A percentile compares a stretch with the other conserved stretches of the same genome.
Conservation (phyloP, 768 basidiomycete genomes). For the Tricholoma saponaceum region DNA sequence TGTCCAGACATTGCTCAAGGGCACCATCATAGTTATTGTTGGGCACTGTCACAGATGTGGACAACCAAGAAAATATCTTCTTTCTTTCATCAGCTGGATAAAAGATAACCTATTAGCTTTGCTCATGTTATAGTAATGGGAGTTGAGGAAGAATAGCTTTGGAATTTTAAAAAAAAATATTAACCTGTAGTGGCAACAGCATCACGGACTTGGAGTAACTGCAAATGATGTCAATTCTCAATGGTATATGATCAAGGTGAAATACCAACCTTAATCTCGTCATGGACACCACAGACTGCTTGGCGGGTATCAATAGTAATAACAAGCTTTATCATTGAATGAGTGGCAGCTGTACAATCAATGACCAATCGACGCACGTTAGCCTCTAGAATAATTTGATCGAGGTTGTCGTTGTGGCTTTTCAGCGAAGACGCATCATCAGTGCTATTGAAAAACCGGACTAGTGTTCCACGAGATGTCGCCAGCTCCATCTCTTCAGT, state of each 20-base stretch:
- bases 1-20: too few species aligned
- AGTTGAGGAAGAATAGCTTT: background rate
- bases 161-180: too few species aligned
- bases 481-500: background rate
- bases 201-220: background rate
- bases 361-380: too few species aligned
- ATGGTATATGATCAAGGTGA: background rate
- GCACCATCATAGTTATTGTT: background rate
- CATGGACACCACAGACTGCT: background rate
- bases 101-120: too few species aligned
- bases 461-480: too few species aligned
- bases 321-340: background rate
- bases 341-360: too few species aligned
- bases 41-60: too few species aligned
- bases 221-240: background rate
- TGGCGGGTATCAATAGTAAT: background rate
- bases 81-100: background rate
- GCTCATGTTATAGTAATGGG: too few species aligned
- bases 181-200: too few species aligned
- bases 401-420: too few species aligned
- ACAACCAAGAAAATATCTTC: too few species aligned
- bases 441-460: background rate
- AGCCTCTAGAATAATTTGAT: background rate
- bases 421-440: background rate
- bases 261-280: background rate